Base-by-base conservation (phyloP, 176 grass and related monocot species). In the Rhynchospora tenuis region DNA sequence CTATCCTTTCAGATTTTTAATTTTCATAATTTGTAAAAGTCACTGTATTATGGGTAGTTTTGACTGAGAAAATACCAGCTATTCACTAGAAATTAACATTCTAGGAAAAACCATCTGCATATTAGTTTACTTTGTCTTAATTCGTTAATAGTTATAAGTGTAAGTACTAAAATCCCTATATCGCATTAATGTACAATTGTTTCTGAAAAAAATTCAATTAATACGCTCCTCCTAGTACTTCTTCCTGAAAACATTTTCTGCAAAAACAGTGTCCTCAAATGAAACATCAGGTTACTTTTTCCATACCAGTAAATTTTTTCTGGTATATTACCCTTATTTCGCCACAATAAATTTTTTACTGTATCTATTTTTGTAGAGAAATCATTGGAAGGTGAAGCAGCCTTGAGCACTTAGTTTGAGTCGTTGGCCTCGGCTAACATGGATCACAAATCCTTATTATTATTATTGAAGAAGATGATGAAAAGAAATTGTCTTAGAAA, bases 301-400 rank as follows among this genome's bases (percentile, higher is more conserved):
- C 84, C 90, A 59, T 88, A 2, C 50, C 20, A 84, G 10, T 60
- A 78, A 33, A 10, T 55, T 52, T 15, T 79, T 24, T 88, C 15
- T 42, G 16, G 44, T 67, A 67, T 67, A 67, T 0, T 38, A 14
- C 38, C 17, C 33, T 56, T 55, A 15, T 28, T 64, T n/a, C n/a
- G n/a, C n/a, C n/a, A n/a, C n/a, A n/a, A n/a, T n/a, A n/a, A n/a
- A n/a, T n/a, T n/a, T n/a, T n/a, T n/a, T n/a, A n/a, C n/a, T n/a
- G n/a, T n/a, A n/a, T n/a, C n/a, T n/a, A n/a, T n/a, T n/a, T n/a
- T n/a, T n/a, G n/a, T n/a, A n/a, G n/a, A n/a, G n/a, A n/a, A n/a
- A n/a, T n/a, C n/a, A n/a, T n/a, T n/a, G n/a, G n/a, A n/a, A n/a
- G n/a, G n/a, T n/a, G n/a, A n/a, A n/a, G n/a, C n/a, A n/a, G n/a